Conservation (phyloP, 2,329 filamentous ascomycete species). For the Colletotrichum sp. region DNA sequence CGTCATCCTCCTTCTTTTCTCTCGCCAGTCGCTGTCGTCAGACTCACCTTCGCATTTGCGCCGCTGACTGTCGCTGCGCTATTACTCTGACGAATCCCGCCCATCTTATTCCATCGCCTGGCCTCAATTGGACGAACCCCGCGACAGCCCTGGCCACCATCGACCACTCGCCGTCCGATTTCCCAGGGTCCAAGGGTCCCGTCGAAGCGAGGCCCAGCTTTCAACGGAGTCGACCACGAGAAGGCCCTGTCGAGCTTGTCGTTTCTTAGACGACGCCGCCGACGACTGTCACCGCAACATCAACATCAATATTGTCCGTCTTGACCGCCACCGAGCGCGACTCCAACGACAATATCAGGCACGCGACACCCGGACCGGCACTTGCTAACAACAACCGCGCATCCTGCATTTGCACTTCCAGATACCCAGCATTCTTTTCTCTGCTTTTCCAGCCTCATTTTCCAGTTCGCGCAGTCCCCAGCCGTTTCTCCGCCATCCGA, state of each 20-base stretch:
- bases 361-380: not conserved
- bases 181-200: not conserved
- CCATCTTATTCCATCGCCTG: not conserved
- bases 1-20: not conserved
- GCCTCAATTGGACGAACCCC: not conserved
- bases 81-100: not conserved
- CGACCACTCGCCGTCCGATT: not conserved
- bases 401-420: not conserved
- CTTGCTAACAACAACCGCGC: not conserved
- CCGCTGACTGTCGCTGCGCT: not conserved
- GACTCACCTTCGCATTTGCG: not conserved
- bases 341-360: not conserved
- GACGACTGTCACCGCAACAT: not conserved
- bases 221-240: not conserved
- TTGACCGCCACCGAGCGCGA: not conserved
- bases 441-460: not conserved
- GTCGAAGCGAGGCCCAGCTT: not conserved
- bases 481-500: not conserved
- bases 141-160: not conserved
- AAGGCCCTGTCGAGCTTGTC: not conserved
- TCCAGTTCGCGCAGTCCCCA: not conserved
- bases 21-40: not conserved
- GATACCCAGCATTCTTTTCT: slow-evolving; percentile 4
- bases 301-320: not conserved
- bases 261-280: not conserved